Percentiles rank a stretch among this genome's conserved stretches.
These are phyloP conservation scores for Neocallimastix lanati DNA, from an alignment of 192 early-diverging fungal genomes.

Conservation along the genomic window DNA sequence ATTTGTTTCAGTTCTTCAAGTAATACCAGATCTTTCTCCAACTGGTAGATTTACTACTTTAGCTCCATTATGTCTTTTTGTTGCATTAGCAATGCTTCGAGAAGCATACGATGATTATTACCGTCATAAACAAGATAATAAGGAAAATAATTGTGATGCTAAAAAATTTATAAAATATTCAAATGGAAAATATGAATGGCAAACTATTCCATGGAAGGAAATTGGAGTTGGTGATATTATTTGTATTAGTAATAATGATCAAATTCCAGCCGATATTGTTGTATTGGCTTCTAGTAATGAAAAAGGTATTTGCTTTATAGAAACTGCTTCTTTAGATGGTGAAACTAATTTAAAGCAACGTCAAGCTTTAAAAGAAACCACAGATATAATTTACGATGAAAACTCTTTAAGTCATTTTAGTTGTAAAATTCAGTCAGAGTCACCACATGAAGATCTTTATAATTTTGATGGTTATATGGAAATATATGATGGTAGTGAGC, in stretches of 20 bases:
- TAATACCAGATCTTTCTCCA: slow-evolving; percentile 46
- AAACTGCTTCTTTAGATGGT: slow-evolving; percentile 72
- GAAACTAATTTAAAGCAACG: slow-evolving; percentile 82
- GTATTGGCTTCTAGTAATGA: slow-evolving; percentile 47
- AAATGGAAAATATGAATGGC: background rate
- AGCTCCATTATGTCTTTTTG: slow-evolving; percentile 51
- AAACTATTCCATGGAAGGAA: background rate
- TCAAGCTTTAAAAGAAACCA: slow-evolving; percentile 45
- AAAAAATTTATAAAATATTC: background rate
- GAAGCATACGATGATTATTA: slow-evolving; percentile 57
- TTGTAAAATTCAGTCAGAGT: slow-evolving; percentile 50
- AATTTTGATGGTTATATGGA: slow-evolving; percentile 65
- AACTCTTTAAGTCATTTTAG: slow-evolving; percentile 23
- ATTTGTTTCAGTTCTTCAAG: slow-evolving; percentile 34
- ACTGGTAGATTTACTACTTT: slow-evolving; percentile 65
- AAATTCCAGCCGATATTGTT: slow-evolving; percentile 64
- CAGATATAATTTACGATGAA: slow-evolving; percentile 17
- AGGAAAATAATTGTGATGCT: slow-evolving; percentile 24
- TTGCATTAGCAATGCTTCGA: slow-evolving; percentile 55
- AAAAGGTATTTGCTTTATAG: slow-evolving; percentile 65
- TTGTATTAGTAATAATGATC: slow-evolving; percentile 53
- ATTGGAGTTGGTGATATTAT: slow-evolving; percentile 61
- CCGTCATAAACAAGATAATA: slow-evolving; percentile 42
- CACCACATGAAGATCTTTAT: slow-evolving; percentile 61
- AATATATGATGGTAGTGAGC: slow-evolving; percentile 12